Percentiles rank a stretch among this genome's conserved stretches.
phyloP scores from a whole-genome alignment of 2,329 filamentous ascomycete genomes.

The Acarospora socialis region DNA sequence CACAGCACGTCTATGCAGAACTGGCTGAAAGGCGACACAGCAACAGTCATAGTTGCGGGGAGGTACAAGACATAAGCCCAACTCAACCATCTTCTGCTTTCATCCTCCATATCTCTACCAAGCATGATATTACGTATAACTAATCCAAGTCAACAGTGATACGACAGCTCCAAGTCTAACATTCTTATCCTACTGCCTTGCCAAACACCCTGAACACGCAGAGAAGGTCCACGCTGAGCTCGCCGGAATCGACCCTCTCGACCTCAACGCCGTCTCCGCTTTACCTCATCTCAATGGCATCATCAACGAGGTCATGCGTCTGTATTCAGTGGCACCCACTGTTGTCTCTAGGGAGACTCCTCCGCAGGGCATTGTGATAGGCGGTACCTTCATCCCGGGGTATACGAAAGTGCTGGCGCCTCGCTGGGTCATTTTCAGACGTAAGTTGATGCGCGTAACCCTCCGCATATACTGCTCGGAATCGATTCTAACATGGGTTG shows the following conservation, averaged over 20 bases:
- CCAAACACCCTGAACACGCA: constrained; percentile 1
- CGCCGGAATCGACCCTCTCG: neutral
- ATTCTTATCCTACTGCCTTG: constrained; percentile 10
- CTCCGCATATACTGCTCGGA: no score
- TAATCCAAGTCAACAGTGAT: no score
- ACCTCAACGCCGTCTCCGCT: no score
- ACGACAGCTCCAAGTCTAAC: constrained; percentile 12
- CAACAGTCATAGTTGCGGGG: constrained; percentile 2
- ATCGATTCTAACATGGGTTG: constrained; percentile 1
- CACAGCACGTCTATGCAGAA: no score
- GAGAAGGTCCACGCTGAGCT: constrained; percentile 1
- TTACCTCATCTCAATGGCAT: constrained; percentile 26
- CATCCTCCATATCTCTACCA: no score
- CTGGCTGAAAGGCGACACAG: constrained; percentile 2
- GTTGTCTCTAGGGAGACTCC: constrained; percentile 25
- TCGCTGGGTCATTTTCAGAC: constrained; percentile 15
- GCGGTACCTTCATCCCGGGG: constrained; percentile 22
- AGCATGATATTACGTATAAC: no score
- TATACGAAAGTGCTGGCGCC: constrained; percentile 16
- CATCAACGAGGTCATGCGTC: constrained; percentile 31
- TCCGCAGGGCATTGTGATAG: constrained; percentile 24
- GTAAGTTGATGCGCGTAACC: no score
- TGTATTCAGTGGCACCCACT: constrained; percentile 27
- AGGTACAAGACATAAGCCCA: no score
- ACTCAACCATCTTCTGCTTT: no score